A percentile compares a stretch with the other conserved stretches of the same genome.
Conservation (phyloP, 371 early-diverging fungal species). For the Fennellomyces sp. region DNA sequence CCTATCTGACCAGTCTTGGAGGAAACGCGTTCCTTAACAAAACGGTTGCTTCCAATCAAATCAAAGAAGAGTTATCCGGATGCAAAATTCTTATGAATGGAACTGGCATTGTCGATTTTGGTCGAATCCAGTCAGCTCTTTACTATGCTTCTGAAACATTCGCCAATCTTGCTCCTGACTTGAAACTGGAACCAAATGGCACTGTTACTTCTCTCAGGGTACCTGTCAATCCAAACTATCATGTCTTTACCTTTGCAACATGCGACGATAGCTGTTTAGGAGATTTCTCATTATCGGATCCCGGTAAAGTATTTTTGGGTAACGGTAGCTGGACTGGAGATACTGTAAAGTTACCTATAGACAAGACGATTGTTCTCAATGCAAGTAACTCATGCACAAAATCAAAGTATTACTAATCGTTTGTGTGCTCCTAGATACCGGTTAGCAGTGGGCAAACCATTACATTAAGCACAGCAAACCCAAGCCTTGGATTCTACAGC, state of each 20-base stretch:
- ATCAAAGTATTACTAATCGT: too few relatives aligned
- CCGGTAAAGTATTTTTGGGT: not conserved
- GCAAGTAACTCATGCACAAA: too few relatives aligned
- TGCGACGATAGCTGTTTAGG: not conserved
- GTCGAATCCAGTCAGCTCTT: not conserved
- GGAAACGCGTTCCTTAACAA: not conserved
- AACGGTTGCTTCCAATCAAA: not conserved
- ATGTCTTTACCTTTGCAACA: not conserved
- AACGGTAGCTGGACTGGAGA: not conserved
- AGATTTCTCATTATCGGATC: not conserved
- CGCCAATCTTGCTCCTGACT: not conserved
- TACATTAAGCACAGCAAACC: not conserved
- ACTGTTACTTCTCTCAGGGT: not conserved
- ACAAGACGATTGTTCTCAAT: not conserved
- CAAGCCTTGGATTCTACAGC: not conserved
- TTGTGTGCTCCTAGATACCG: not conserved
- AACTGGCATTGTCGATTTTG: not conserved
- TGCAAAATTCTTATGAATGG: not conserved
- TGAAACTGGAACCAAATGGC: not conserved
- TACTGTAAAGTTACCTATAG: not conserved
- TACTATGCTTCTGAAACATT: not conserved
- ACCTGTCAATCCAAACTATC: not conserved
- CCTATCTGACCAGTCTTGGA: not conserved
- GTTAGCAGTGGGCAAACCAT: not conserved
- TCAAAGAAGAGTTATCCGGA: not conserved